These are phyloP conservation scores for Colletotrichum sp. DNA, from an alignment of 2,329 filamentous ascomycete genomes.

Conservation along the genomic window DNA sequence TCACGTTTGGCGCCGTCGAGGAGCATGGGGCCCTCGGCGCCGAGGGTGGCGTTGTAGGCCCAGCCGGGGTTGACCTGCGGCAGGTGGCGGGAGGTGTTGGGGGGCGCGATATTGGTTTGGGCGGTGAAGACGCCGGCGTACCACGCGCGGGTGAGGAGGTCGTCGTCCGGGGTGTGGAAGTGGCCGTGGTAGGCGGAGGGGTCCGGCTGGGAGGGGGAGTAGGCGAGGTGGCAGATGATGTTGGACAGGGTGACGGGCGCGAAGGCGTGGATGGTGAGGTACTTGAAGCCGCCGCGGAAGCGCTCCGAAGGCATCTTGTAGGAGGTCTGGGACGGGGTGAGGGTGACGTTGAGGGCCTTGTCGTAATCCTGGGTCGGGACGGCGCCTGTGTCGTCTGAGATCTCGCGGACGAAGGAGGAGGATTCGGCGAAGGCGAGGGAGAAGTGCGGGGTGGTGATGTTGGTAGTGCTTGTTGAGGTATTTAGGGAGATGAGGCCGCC, in stretches of 20 bases:
- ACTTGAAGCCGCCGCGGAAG: constrained; percentile 49
- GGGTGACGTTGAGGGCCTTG: constrained; percentile 25
- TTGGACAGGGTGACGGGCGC: constrained; percentile 27
- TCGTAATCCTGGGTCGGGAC: constrained; percentile 26
- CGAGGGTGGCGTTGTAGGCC: constrained; percentile 36
- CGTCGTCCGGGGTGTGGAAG: constrained; percentile 44
- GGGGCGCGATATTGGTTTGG: constrained; percentile 34
- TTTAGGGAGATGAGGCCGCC: constrained; percentile 20
- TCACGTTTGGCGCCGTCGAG: constrained; percentile 62
- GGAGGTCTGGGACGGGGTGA: background rate
- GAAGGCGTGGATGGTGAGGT: constrained; percentile 39
- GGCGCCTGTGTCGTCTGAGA: constrained; percentile 28
- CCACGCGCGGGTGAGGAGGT: constrained; percentile 52
- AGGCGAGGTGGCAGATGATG: constrained; percentile 32
- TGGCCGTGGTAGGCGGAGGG: constrained; percentile 48
- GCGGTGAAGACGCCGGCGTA: constrained; percentile 46
- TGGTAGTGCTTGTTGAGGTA: background rate
- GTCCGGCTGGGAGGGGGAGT: constrained; percentile 38
- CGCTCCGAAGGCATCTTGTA: constrained; percentile 31
- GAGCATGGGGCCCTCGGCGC: constrained; percentile 34
- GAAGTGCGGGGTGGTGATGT: constrained; percentile 14
- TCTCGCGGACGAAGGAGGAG: constrained; percentile 24
- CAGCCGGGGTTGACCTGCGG: constrained; percentile 45
- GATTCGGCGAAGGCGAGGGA: constrained; percentile 28
- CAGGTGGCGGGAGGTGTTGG: constrained; percentile 32